A percentile compares a stretch with the other conserved stretches of the same genome.
phyloP scores from a whole-genome alignment of 192 early-diverging fungal genomes.

The Gonapodya sp. region DNA sequence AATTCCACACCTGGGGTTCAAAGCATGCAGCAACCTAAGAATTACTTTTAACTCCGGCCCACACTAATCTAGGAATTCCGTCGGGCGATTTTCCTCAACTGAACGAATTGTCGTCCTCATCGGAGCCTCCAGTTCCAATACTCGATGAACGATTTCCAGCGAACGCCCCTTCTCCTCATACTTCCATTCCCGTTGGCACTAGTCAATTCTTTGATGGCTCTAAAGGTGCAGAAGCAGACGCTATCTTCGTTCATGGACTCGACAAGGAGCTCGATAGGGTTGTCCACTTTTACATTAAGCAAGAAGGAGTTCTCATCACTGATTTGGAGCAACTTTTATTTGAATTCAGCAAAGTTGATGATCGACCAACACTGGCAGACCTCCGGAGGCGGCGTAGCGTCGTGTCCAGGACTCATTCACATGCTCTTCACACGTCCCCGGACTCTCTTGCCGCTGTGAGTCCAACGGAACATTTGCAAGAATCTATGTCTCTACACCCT shows the following conservation, averaged over 20 bases:
- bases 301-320: slow-evolving; percentile 66
- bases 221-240: slow-evolving; percentile 20
- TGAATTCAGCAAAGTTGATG: slow-evolving; percentile 42
- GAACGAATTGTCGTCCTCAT: too few relatives aligned
- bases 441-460: neutral
- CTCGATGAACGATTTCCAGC: too few relatives aligned
- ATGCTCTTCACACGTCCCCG: neutral
- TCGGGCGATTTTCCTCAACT: neutral
- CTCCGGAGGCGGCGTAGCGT: slow-evolving; percentile 10
- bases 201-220: neutral
- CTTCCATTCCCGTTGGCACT: too few relatives aligned
- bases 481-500: slow-evolving; percentile 18
- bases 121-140: too few relatives aligned
- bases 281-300: slow-evolving; percentile 66
- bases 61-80: neutral
- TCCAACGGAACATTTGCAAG: too few relatives aligned
- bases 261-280: slow-evolving; percentile 82
- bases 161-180: too few relatives aligned
- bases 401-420: too few relatives aligned
- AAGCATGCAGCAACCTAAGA: too few relatives aligned
- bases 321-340: slow-evolving; percentile 52
- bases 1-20: too few relatives aligned
- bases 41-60: too few relatives aligned
- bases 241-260: slow-evolving; percentile 60
- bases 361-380: slow-evolving; percentile 9